These are phyloP conservation scores for Cicer bijugum DNA, from an alignment of 306 rosid genomes.

Conservation along the genomic window DNA sequence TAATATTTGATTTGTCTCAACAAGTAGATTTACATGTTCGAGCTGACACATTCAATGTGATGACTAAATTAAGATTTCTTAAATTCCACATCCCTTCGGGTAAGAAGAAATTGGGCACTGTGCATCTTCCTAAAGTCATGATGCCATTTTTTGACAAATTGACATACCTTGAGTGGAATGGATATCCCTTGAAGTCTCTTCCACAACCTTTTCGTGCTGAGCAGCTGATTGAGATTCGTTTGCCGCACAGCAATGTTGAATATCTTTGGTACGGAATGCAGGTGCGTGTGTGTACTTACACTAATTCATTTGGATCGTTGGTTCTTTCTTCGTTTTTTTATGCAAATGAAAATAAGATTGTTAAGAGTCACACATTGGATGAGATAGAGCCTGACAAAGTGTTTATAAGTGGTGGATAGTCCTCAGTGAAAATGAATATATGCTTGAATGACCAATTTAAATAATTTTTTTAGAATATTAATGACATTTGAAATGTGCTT, in stretches of 20 bases:
- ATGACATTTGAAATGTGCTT: too few species aligned
- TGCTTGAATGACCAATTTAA: too few species aligned
- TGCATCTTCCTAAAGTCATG: neutral
- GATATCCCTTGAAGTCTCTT: constrained; percentile 22
- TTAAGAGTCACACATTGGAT: too few species aligned
- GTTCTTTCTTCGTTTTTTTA: neutral
- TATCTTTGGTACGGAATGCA: constrained; percentile 36
- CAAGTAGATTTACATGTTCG: neutral
- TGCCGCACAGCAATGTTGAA: constrained; percentile 14
- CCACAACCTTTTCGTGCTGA: constrained; percentile 13
- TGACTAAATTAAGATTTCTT: constrained; percentile 32
- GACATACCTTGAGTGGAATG: constrained; percentile 25
- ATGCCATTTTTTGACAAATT: constrained; percentile 19
- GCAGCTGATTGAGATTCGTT: constrained; percentile 13
- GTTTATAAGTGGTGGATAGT: too few species aligned
- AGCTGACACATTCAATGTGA: neutral
- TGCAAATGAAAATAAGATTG: neutral
- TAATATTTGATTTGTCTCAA: constrained; percentile 15
- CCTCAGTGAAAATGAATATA: too few species aligned
- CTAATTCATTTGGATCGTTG: constrained; percentile 3
- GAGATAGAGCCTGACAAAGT: too few species aligned
- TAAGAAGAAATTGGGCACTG: neutral
- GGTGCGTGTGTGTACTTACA: constrained; percentile 6
- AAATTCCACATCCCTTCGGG: neutral
- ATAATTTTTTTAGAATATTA: too few species aligned